Evolutionary conservation across 2,329 filamentous ascomycete species (phyloP).

Genomic region (Diaporthe amygdali): DNA sequence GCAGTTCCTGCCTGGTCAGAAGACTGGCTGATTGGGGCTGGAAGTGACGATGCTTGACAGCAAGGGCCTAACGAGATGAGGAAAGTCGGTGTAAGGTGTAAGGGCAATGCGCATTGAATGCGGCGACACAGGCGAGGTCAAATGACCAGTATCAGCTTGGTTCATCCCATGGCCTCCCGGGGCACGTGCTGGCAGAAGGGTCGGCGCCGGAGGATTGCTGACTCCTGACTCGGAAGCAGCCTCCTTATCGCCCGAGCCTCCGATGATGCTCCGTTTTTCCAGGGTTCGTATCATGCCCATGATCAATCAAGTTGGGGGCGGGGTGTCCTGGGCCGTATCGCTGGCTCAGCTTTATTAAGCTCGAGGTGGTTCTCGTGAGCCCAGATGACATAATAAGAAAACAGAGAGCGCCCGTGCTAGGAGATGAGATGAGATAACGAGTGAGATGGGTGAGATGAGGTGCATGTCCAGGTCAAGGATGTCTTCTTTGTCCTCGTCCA

Average conservation of each 20-base stretch:
- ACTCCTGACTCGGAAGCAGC: neutral
- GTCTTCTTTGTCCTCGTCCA: neutral
- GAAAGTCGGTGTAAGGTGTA: conserved; percentile 11
- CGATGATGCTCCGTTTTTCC: conserved; percentile 4
- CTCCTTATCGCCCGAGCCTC: conserved; percentile 5
- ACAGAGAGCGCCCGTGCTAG: too few species aligned
- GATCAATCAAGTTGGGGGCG: neutral
- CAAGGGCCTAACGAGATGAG: neutral
- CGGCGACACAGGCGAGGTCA: conserved; percentile 7
- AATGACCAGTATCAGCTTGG: conserved; percentile 2
- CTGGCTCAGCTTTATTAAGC: neutral
- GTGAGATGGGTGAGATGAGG: neutral
- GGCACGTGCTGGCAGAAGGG: conserved; percentile 4
- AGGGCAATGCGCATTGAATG: conserved; percentile 2
- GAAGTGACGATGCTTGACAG: neutral
- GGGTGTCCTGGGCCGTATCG: neutral
- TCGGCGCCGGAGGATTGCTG: neutral
- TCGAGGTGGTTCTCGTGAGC: neutral
- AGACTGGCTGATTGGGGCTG: neutral
- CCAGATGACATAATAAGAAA: neutral
- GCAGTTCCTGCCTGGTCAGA: neutral
- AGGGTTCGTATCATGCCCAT: neutral
- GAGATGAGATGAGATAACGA: neutral
- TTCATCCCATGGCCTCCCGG: neutral
- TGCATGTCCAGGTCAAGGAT: conserved; percentile 6